These are phyloP conservation scores for Leucocoprinus birnbaumii DNA, from an alignment of 768 basidiomycete species.

Conservation along the genomic window DNA sequence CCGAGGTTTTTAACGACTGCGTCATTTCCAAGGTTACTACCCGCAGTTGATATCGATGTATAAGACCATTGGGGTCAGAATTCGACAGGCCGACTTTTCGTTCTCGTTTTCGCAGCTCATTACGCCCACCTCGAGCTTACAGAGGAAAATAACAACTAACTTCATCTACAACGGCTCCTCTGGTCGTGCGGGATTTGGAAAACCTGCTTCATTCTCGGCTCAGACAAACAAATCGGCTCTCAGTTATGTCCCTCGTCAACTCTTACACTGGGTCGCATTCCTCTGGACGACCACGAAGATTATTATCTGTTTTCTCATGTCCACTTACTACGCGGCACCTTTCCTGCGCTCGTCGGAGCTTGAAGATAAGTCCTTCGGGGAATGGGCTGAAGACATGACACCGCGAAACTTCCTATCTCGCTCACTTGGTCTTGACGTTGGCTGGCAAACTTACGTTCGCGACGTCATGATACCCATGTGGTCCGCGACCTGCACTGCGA, in stretches of 20 bases:
- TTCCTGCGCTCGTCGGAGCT: constrained; percentile 28
- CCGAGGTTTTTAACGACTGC: too few relatives aligned
- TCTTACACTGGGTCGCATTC: constrained; percentile 35
- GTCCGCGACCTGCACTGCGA: constrained; percentile 71
- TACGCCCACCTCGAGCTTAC: constrained; percentile 19
- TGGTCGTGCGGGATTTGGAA: constrained; percentile 48
- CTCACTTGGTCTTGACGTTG: constrained; percentile 42
- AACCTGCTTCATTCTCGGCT: constrained; percentile 35
- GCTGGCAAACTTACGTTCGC: constrained; percentile 51
- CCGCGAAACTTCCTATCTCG: constrained; percentile 39
- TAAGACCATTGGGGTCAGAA: constrained; percentile 52
- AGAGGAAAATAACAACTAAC: constrained; percentile 37
- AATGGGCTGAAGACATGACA: constrained; percentile 43
- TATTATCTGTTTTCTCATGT: constrained; percentile 43
- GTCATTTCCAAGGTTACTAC: constrained; percentile 59
- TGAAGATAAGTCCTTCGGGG: constrained; percentile 38
- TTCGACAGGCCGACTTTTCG: constrained; percentile 56
- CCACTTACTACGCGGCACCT: constrained; percentile 41
- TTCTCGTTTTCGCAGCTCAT: constrained; percentile 67
- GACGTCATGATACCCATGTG: constrained; percentile 62
- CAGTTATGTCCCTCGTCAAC: constrained; percentile 13
- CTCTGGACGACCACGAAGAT: constrained; percentile 39
- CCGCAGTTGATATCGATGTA: constrained; percentile 68
- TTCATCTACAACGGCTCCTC: constrained; percentile 68
- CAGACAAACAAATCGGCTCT: constrained; percentile 4